These are phyloP conservation scores for Aureobasidium sp. DNA, from an alignment of 2,329 filamentous ascomycete genomes.

Conservation along the genomic window DNA sequence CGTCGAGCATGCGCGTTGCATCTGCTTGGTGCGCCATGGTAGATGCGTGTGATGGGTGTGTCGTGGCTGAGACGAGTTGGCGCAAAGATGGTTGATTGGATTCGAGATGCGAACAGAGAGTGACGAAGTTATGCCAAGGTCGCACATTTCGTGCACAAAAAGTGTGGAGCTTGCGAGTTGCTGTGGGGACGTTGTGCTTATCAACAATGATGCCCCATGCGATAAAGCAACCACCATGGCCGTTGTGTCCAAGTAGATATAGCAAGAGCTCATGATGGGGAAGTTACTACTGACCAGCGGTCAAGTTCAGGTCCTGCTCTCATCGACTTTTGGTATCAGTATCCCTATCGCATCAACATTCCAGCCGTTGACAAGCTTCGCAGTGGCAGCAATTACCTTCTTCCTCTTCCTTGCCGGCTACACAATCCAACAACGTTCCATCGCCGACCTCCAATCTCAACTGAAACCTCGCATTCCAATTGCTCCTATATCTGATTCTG, in stretches of 20 bases:
- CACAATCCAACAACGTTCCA: conserved; percentile 76
- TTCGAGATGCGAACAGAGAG: background rate
- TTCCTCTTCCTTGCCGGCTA: conserved; percentile 86
- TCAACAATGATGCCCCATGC: conserved; percentile 16
- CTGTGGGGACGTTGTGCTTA: conserved; percentile 5
- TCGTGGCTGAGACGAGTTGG: background rate
- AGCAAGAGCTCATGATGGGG: conserved; percentile 9
- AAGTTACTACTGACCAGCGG: conserved; percentile 58
- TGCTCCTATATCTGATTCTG: conserved; percentile 26
- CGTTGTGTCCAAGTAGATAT: conserved; percentile 4
- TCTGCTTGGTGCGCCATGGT: conserved; percentile 64
- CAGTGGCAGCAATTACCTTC: conserved; percentile 67
- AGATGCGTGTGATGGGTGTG: background rate
- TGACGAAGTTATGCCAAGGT: background rate
- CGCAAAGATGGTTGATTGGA: background rate
- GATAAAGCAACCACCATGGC: background rate
- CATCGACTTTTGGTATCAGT: conserved; percentile 54
- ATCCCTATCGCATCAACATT: background rate
- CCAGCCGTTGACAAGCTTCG: background rate
- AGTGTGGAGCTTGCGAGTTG: conserved; percentile 10
- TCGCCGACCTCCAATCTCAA: conserved; percentile 55
- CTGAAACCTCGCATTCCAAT: conserved; percentile 51
- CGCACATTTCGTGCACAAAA: background rate
- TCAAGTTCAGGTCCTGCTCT: conserved; percentile 63
- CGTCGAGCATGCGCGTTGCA: conserved; percentile 71